Base-by-base conservation (phyloP, 345 rosid genomes). In the Noccaea bulbosa region DNA sequence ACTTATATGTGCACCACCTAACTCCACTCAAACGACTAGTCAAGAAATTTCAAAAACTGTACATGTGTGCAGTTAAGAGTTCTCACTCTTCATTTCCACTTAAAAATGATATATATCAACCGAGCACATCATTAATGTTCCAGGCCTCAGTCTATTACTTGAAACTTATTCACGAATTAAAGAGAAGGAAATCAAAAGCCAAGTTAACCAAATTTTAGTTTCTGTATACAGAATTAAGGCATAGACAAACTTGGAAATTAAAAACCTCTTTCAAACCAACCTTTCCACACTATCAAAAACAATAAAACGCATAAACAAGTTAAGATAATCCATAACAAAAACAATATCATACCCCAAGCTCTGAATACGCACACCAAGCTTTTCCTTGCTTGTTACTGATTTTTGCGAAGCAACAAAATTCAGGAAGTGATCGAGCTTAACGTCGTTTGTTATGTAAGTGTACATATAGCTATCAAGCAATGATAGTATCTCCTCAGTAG, bases 341-440 rank as follows among this genome's bases (percentile, higher is more conserved):
- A 35, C 2, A 72, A 41, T 34, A 47, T 27, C 91, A 35, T 78
- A 91, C 97, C 92, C 83, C 79, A 91, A 80, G 87, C 75, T 80
- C 49, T 81, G 91, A 77, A 93, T 80, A 57, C 88, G 92, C 46
- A 89, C 81, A 48, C 94, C 97, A 72, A 93, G 97, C 78, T 71
- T 80, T 71, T 85, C 96, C 76, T 77, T 83, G 73, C 81, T 80
- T 6, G 37, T 37, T 44, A 82, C 83, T 37, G 89, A 84, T 49
- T 60, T 80, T 77, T 84, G 74, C 62, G 69, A 43, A 8, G 93
- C 96, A 58, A 91, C 78, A 72, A 91, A 91, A 62, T 74, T 81
- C 40, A 93, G 86, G 70, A 93, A 86, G 5, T 87, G 83, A 62
- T 83, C 90, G 78, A 76, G 48, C 66, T 57, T 69, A 49, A 91